Evolutionary conservation across 768 basidiomycete genomes (phyloP).

Genomic region (Leucosporidium creatinivorum): DNA sequence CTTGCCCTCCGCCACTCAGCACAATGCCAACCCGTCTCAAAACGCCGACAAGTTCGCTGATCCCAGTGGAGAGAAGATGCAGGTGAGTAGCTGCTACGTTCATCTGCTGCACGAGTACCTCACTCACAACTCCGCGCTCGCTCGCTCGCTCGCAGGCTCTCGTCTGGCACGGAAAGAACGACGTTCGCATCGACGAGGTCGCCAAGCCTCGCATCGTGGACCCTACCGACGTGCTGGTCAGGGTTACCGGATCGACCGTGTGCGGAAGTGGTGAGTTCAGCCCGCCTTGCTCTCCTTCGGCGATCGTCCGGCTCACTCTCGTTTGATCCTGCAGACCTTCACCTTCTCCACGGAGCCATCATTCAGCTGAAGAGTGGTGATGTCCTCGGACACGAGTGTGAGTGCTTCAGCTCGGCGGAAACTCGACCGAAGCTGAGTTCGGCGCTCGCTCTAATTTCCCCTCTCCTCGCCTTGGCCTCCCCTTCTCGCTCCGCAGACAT

Average conservation of each 20-base stretch:
- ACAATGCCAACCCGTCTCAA: constrained; percentile 6
- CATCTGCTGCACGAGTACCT: neutral
- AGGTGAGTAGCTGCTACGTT: neutral
- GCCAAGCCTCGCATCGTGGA: constrained; percentile 51
- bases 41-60: constrained; percentile 12
- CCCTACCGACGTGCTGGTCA: constrained; percentile 66
- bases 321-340: constrained; percentile 45
- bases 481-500: constrained; percentile 42
- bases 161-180: constrained; percentile 18
- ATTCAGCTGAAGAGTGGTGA: constrained; percentile 62
- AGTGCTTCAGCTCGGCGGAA: constrained; percentile 15
- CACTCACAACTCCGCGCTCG: neutral
- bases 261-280: constrained; percentile 48
- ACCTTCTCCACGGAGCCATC: constrained; percentile 63
- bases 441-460: no score
- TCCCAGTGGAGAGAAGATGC: constrained; percentile 25
- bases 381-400: constrained; percentile 62
- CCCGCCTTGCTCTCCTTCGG: neutral
- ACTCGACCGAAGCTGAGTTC: neutral
- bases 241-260: constrained; percentile 68
- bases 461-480: no score
- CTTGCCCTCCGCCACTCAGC: no score
- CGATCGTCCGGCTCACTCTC: constrained; percentile 26
- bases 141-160: constrained; percentile 10
- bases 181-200: constrained; percentile 16